Evolutionary conservation across 495 filamentous ascomycete species (phyloP).

Genomic region (Thozetella sp.): DNA sequence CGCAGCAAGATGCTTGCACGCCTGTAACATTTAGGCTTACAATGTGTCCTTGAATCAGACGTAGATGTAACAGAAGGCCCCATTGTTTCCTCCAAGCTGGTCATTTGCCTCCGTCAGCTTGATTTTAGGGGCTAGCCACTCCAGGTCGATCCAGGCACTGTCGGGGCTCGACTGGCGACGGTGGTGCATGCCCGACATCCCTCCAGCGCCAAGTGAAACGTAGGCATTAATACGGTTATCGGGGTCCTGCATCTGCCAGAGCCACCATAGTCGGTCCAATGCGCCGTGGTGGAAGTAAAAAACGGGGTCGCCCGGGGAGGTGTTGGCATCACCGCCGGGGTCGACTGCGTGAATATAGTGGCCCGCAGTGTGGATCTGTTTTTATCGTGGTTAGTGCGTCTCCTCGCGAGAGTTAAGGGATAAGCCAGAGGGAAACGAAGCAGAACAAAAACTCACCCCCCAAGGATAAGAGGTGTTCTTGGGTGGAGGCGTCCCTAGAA

Average conservation of each 20-base stretch:
- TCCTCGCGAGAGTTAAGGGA: too few relatives aligned
- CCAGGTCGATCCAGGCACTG: constrained; percentile 23
- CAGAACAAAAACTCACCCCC: constrained; percentile 22
- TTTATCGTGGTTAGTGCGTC: too few relatives aligned
- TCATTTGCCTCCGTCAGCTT: constrained; percentile 34
- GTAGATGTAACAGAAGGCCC: constrained; percentile 39
- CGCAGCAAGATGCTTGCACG: too few relatives aligned
- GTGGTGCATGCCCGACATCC: neutral
- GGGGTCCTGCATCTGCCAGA: constrained; percentile 51
- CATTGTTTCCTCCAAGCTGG: constrained; percentile 31
- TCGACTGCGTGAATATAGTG: constrained; percentile 63
- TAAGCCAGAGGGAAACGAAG: neutral
- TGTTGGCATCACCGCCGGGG: constrained; percentile 55
- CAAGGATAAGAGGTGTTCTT: constrained; percentile 30
- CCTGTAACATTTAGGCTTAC: neutral
- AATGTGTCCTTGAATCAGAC: constrained; percentile 12
- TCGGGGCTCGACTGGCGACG: constrained; percentile 14
- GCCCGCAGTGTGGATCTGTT: constrained; percentile 59
- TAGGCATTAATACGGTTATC: constrained; percentile 6
- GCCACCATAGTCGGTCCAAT: constrained; percentile 63
- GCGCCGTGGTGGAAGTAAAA: constrained; percentile 64
- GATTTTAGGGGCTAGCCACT: constrained; percentile 30
- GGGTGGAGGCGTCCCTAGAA: constrained; percentile 43
- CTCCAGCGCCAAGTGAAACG: neutral
- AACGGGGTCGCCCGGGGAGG: constrained; percentile 56